phyloP scores from a whole-genome alignment of 495 filamentous ascomycete genomes.

The Aspergillus nanangensis region DNA sequence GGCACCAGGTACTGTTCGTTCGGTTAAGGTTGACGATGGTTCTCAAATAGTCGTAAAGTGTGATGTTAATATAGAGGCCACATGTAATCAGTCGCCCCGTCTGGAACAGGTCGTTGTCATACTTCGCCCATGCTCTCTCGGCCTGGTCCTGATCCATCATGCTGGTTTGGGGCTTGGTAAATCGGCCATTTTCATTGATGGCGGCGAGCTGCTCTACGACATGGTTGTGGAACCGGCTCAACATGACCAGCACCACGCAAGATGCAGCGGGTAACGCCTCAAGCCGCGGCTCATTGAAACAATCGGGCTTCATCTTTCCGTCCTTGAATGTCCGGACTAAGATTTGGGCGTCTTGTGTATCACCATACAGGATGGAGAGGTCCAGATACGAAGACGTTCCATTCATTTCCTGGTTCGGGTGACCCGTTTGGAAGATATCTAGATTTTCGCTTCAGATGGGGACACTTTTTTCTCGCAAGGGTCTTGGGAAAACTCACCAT shows the following conservation, averaged over 20 bases:
- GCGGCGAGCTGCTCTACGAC: slow-evolving; percentile 23
- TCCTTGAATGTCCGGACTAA: slow-evolving; percentile 39
- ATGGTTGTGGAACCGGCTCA: slow-evolving; percentile 40
- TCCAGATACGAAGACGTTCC: slow-evolving; percentile 55
- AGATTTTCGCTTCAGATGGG: not conserved
- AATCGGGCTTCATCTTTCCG: slow-evolving; percentile 51
- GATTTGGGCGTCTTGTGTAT: slow-evolving; percentile 39
- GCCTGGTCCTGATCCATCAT: not conserved
- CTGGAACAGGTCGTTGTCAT: slow-evolving; percentile 38
- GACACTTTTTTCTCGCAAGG: not conserved
- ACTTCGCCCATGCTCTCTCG: slow-evolving; percentile 11
- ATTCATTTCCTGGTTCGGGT: slow-evolving; percentile 34
- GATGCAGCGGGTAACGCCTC: slow-evolving; percentile 46
- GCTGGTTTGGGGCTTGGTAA: slow-evolving; percentile 8
- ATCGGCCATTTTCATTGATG: slow-evolving; percentile 40
- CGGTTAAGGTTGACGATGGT: slow-evolving; percentile 15
- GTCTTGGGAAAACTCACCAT: slow-evolving; percentile 19
- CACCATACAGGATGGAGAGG: slow-evolving; percentile 51
- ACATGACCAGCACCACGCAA: slow-evolving; percentile 37
- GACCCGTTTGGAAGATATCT: slow-evolving; percentile 47
- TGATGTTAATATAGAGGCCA: slow-evolving; percentile 25
- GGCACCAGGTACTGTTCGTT: slow-evolving; percentile 17
- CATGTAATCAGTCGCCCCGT: slow-evolving; percentile 33
- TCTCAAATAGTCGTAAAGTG: slow-evolving; percentile 24
- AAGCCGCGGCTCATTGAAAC: slow-evolving; percentile 44